phyloP scores from a whole-genome alignment of 2,329 filamentous ascomycete species.

The Ophiostoma sp. region DNA sequence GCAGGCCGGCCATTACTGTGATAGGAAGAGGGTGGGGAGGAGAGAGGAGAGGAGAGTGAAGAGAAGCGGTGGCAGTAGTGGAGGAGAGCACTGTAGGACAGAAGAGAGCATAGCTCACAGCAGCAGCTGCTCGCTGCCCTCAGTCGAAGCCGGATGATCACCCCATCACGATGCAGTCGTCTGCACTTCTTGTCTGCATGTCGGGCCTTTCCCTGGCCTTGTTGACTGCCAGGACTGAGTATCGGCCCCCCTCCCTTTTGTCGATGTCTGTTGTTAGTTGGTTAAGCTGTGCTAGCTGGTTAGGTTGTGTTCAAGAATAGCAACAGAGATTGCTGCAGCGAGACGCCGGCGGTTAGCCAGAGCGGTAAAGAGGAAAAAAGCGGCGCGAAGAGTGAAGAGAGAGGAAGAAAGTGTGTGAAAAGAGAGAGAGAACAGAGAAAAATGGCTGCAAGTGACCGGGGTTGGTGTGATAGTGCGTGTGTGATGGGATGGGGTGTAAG shows the following conservation, averaged over 20 bases:
- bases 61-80: not conserved
- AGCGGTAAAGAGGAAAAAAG: slow-evolving; percentile 12
- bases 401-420: not conserved
- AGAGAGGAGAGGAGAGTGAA: not conserved
- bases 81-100: not conserved
- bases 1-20: slow-evolving; percentile 33
- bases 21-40: slow-evolving; percentile 24
- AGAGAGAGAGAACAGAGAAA: not conserved
- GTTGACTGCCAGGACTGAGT: not conserved
- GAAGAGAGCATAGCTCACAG: not conserved
- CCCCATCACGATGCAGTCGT: not conserved
- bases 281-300: not conserved
- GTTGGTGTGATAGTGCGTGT: slow-evolving; percentile 17
- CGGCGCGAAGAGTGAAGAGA: not conserved
- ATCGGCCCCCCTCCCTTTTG: not conserved
- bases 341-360: slow-evolving; percentile 11
- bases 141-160: not conserved
- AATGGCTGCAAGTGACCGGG: slow-evolving; percentile 2
- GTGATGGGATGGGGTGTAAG: slow-evolving; percentile 17
- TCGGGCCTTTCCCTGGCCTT: slow-evolving; percentile 1
- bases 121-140: not conserved
- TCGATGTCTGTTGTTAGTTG: not conserved
- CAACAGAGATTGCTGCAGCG: not conserved
- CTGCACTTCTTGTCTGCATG: not conserved
- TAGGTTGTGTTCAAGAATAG: slow-evolving; percentile 16